These are phyloP conservation scores for Phytophthora nicotianae DNA, from an alignment of 352 stramenopile species.

Conservation along the genomic window DNA sequence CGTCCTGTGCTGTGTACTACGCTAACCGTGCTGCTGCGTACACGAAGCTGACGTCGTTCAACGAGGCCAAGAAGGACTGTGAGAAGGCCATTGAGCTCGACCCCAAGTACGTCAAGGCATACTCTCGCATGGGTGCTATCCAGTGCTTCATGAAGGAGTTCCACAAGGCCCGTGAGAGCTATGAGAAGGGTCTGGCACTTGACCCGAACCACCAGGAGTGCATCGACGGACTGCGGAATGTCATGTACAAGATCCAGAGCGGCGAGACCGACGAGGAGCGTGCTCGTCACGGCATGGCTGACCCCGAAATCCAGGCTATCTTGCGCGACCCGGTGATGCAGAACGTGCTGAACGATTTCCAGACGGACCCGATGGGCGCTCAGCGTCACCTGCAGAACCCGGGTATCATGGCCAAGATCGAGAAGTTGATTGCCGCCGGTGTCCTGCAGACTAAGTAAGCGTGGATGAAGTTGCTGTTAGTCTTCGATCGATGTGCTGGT, in stretches of 20 bases:
- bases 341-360: slow-evolving; percentile 98
- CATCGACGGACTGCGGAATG: slow-evolving; percentile 95
- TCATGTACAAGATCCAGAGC: slow-evolving; percentile 93
- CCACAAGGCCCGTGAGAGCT: slow-evolving; percentile 98
- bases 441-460: slow-evolving; percentile 94
- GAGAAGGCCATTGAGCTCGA: slow-evolving; percentile 99
- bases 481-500: background rate
- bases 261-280: slow-evolving; percentile 97
- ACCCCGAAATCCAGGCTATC: slow-evolving; percentile 99
- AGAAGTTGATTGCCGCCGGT: slow-evolving; percentile 98
- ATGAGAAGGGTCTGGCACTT: slow-evolving; percentile 95
- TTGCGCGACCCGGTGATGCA: slow-evolving; percentile 97
- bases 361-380: slow-evolving; percentile 92
- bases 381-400: slow-evolving; percentile 95
- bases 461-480: slow-evolving; percentile 14
- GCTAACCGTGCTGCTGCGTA: slow-evolving; percentile 98
- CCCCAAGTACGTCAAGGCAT: slow-evolving; percentile 99
- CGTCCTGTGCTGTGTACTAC: slow-evolving; percentile 97
- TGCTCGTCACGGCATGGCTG: slow-evolving; percentile 96
- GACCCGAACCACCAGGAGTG: slow-evolving; percentile 96
- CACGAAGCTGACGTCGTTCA: slow-evolving; percentile 97
- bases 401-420: slow-evolving; percentile 96
- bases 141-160: slow-evolving; percentile 99
- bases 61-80: slow-evolving; percentile 92
- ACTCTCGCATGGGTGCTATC: slow-evolving; percentile 98